Evolutionary conservation across 2,329 filamentous ascomycete genomes (phyloP).

Genomic region (Penicillium hesseltinei): DNA sequence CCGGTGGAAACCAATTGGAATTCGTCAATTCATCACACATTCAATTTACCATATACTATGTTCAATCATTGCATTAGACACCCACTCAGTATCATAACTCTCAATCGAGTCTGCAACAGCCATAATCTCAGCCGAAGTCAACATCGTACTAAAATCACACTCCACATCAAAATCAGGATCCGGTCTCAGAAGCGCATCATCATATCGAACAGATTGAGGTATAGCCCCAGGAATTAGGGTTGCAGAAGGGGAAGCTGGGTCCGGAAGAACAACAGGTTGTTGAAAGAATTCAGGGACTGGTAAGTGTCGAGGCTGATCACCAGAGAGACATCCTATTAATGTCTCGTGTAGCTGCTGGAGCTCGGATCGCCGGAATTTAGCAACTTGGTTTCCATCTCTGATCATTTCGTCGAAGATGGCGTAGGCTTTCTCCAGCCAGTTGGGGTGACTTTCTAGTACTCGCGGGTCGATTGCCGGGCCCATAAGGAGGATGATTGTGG

Average conservation of each 20-base stretch:
- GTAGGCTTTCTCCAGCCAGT: slow-evolving; percentile 46
- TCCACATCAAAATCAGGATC: slow-evolving; percentile 14
- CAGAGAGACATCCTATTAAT: slow-evolving; percentile 30
- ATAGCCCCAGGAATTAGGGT: slow-evolving; percentile 14
- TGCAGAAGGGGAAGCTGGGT: slow-evolving; percentile 5
- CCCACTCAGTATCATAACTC: slow-evolving; percentile 46
- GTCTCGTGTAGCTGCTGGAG: slow-evolving; percentile 42
- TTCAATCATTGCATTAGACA: slow-evolving; percentile 48
- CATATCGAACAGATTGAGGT: slow-evolving; percentile 10
- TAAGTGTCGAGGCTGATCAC: slow-evolving; percentile 16
- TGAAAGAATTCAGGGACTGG: slow-evolving; percentile 16
- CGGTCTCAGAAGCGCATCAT: slow-evolving; percentile 15
- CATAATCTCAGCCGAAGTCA: slow-evolving; percentile 50
- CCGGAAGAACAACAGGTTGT: slow-evolving; percentile 5
- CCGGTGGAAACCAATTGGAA: not conserved
- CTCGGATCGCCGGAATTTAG: slow-evolving; percentile 46
- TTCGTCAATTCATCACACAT: not conserved
- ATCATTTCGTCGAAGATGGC: slow-evolving; percentile 50
- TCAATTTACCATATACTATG: slow-evolving; percentile 43
- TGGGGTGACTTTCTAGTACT: slow-evolving; percentile 35
- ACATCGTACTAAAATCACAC: slow-evolving; percentile 13
- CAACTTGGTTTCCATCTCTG: slow-evolving; percentile 48
- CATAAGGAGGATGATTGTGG: slow-evolving; percentile 45
- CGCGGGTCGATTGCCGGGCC: slow-evolving; percentile 38
- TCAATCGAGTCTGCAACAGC: slow-evolving; percentile 52